Evolutionary conservation across 805 yeast species (phyloP), one percentile per base, ranked within the genome.

Genomic region (Grigorovia jiainica): DNA sequence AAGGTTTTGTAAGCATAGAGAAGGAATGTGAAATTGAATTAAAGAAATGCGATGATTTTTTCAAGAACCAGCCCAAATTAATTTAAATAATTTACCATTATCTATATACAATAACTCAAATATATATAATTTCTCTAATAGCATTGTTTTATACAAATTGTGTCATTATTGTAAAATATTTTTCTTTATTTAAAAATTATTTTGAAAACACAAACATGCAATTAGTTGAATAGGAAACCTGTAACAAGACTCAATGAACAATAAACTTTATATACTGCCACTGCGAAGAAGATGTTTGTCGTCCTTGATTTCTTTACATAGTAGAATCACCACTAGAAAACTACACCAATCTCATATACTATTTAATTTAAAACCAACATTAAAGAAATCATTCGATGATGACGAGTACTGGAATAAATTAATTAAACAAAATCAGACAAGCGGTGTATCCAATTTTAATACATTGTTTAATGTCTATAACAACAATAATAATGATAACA

Each of bases 1-100:
- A 79, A 45, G 78, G 78, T 4, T 74, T 80, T 49, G 65, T 66
- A 13, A 82, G 78, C 18, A 65, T 87, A 39, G 65, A 77, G 3
- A 63, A 55, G 1, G 81, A 75, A 45, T 75, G 80, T 25, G 86
- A 82, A 47, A 63, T 67, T 16, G 92, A 85, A 51, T 62, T 81
- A 16, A 8, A 48, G 63, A 55, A 8, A 78, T 76, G 10, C 10
- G 16, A 27, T 23, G 27, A 15, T 31, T 68, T n/a, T 72, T 73
- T 18, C 65, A 64, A 40, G 54, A 58, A 65, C 74, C 47, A 95
- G 95, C 0, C 65, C 85, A 24, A 21, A 6, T 21, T 21, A 21
- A 21, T 6, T 21, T 21, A 8, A 6, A 21, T 21, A 21, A 21
- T 21, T 6, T 21, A 21, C 24, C 24, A 11, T 24, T 3, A 24